Percentiles rank a stretch among this genome's conserved stretches.
phyloP scores from a whole-genome alignment of 345 rosid species.

The Clausena lansium region DNA sequence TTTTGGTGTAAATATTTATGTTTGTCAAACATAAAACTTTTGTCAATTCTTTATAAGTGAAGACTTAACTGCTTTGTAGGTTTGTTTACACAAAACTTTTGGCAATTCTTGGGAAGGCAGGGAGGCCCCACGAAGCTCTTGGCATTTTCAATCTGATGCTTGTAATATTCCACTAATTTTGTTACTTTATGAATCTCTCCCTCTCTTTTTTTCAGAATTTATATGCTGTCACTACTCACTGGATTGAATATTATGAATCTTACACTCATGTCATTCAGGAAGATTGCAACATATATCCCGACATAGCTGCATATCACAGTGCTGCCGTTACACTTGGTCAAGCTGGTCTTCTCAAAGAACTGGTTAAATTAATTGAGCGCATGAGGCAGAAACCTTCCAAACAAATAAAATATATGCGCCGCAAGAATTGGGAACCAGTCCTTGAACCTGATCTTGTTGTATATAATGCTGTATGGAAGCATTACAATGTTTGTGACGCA shows the following conservation, averaged over 20 bases:
- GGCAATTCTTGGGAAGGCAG: conserved; percentile 70
- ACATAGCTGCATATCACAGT: conserved; percentile 85
- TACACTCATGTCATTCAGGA: conserved; percentile 45
- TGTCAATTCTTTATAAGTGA: not conserved
- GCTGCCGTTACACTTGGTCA: conserved; percentile 88
- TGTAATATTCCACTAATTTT: conserved; percentile 42
- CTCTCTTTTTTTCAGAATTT: not conserved
- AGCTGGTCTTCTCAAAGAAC: conserved; percentile 71
- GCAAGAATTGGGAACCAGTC: conserved; percentile 75
- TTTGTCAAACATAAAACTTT: not conserved
- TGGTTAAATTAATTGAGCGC: conserved; percentile 65
- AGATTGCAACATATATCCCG: conserved; percentile 75
- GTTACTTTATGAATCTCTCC: not conserved
- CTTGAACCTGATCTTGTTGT: conserved; percentile 89
- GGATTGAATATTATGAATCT: conserved; percentile 35
- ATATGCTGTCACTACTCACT: conserved; percentile 23
- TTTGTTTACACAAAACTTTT: conserved; percentile 93
- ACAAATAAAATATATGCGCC: conserved; percentile 35
- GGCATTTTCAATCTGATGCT: conserved; percentile 69
- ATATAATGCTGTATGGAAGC: conserved; percentile 82
- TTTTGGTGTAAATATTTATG: not conserved
- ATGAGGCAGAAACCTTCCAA: conserved; percentile 74
- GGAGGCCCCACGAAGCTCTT: conserved; percentile 76
- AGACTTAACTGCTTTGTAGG: conserved; percentile 42
- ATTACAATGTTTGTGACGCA: conserved; percentile 5